Evolutionary conservation across 2,329 filamentous ascomycete species (phyloP).

Genomic region (Scedosporium minutisporum): DNA sequence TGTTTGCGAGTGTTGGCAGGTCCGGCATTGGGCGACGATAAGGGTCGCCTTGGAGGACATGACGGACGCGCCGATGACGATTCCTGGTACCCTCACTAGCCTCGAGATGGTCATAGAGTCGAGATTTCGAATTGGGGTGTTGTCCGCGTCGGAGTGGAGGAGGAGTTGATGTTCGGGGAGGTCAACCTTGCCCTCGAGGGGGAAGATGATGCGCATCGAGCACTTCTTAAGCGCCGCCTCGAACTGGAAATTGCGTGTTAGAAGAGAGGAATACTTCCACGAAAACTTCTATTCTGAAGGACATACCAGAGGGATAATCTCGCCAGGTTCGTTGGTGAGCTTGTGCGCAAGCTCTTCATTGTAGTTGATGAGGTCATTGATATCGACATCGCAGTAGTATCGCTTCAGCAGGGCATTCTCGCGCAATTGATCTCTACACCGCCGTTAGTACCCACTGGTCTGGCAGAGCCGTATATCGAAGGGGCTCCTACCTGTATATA

Average conservation of each 20-base stretch:
- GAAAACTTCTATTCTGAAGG: neutral
- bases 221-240: slow-evolving; percentile 83
- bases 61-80: slow-evolving; percentile 93
- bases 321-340: slow-evolving; percentile 78
- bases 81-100: slow-evolving; percentile 92
- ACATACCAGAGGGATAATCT: slow-evolving; percentile 80
- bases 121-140: slow-evolving; percentile 87
- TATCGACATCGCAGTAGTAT: slow-evolving; percentile 93
- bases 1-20: slow-evolving; percentile 63
- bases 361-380: slow-evolving; percentile 90
- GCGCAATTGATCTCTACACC: slow-evolving; percentile 74
- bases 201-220: slow-evolving; percentile 87
- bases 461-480: neutral
- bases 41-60: slow-evolving; percentile 91
- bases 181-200: slow-evolving; percentile 51
- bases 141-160: slow-evolving; percentile 81
- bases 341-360: slow-evolving; percentile 91
- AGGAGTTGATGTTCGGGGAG: slow-evolving; percentile 91
- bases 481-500: slow-evolving; percentile 65
- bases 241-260: slow-evolving; percentile 48
- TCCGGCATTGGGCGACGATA: slow-evolving; percentile 79
- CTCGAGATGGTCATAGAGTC: slow-evolving; percentile 88
- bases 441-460: neutral
- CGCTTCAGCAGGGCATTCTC: slow-evolving; percentile 92
- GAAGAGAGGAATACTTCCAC: slow-evolving; percentile 5